These are phyloP conservation scores for Harringtonia lauricola DNA, from an alignment of 2,329 filamentous ascomycete genomes.

Conservation along the genomic window DNA sequence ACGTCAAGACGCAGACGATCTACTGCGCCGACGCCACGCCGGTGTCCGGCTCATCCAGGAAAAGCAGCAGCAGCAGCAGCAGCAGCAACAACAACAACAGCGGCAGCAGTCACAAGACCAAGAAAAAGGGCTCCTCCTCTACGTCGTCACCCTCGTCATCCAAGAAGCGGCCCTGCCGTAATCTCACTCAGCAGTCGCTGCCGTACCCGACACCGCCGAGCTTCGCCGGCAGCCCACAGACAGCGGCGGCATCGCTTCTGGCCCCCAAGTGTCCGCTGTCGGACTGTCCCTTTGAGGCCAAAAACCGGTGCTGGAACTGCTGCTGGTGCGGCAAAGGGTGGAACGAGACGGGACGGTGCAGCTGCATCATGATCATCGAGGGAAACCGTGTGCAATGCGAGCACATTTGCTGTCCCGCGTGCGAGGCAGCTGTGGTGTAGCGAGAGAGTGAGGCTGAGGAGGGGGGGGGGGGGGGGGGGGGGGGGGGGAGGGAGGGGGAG, in stretches of 20 bases:
- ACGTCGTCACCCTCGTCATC: slow-evolving; percentile 8
- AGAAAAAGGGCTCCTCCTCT: slow-evolving; percentile 7
- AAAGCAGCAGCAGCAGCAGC: slow-evolving; percentile 1
- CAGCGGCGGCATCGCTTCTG: slow-evolving; percentile 17
- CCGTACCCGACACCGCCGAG: slow-evolving; percentile 35
- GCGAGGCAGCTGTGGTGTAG: slow-evolving; percentile 22
- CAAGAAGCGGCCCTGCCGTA: slow-evolving; percentile 26
- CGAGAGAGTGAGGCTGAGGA: not conserved
- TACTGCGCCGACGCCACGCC: slow-evolving; percentile 30
- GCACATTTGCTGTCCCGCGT: slow-evolving; percentile 42
- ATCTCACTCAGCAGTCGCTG: slow-evolving; percentile 29
- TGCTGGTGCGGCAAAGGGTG: slow-evolving; percentile 45
- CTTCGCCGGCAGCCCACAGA: slow-evolving; percentile 21
- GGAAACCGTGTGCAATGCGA: slow-evolving; percentile 37
- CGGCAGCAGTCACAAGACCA: slow-evolving; percentile 4
- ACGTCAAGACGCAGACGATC: slow-evolving; percentile 31
- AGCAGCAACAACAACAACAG: not conserved
- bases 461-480: slow-evolving; percentile 13
- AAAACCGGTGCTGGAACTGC: slow-evolving; percentile 41
- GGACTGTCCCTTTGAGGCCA: slow-evolving; percentile 37
- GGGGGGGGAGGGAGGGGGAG: not conserved
- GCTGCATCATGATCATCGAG: slow-evolving; percentile 40
- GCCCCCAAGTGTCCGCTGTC: slow-evolving; percentile 32
- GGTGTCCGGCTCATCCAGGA: not conserved
- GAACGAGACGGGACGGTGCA: slow-evolving; percentile 38